Conservation (phyloP, 2,329 filamentous ascomycete genomes). For the Scortechinia acanthostroma region DNA sequence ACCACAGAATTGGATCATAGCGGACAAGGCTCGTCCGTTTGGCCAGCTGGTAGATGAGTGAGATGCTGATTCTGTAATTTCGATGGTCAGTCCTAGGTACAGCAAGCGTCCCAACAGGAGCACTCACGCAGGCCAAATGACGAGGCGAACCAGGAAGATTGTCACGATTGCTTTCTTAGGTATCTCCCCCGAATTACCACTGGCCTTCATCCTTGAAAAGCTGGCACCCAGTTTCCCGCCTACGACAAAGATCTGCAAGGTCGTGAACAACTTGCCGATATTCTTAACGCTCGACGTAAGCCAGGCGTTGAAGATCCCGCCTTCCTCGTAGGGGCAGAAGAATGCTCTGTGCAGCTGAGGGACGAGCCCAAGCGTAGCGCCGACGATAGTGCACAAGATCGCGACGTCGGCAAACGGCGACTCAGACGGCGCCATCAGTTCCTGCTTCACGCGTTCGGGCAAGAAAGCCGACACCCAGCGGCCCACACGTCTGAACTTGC, state of each 20-base stretch:
- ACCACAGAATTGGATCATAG: conserved; percentile 47
- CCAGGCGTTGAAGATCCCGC: conserved; percentile 49
- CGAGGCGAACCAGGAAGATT: conserved; percentile 37
- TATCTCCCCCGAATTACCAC: conserved; percentile 27
- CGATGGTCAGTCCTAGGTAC: neutral
- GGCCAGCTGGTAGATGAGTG: conserved; percentile 37
- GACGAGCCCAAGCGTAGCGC: conserved; percentile 39
- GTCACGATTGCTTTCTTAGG: conserved; percentile 32
- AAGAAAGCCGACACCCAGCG: conserved; percentile 12
- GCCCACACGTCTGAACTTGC: conserved; percentile 7
- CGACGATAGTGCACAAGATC: conserved; percentile 39
- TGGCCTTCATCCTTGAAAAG: conserved; percentile 34
- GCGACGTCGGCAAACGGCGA: conserved; percentile 42
- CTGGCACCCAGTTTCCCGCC: conserved; percentile 45
- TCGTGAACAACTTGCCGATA: conserved; percentile 48
- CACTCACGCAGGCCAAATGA: conserved; percentile 40
- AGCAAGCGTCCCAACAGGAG: neutral
- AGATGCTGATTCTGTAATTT: conserved; percentile 30
- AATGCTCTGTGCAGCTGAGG: conserved; percentile 43
- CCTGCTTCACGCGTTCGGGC: conserved; percentile 19
- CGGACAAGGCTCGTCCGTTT: conserved; percentile 33
- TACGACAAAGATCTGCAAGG: conserved; percentile 47
- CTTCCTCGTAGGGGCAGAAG: conserved; percentile 38
- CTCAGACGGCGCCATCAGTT: conserved; percentile 21
- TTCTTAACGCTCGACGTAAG: conserved; percentile 43